These are phyloP conservation scores for Acanthamoeba triangularis DNA, from an alignment of 208 protist genomes.

Conservation along the genomic window DNA sequence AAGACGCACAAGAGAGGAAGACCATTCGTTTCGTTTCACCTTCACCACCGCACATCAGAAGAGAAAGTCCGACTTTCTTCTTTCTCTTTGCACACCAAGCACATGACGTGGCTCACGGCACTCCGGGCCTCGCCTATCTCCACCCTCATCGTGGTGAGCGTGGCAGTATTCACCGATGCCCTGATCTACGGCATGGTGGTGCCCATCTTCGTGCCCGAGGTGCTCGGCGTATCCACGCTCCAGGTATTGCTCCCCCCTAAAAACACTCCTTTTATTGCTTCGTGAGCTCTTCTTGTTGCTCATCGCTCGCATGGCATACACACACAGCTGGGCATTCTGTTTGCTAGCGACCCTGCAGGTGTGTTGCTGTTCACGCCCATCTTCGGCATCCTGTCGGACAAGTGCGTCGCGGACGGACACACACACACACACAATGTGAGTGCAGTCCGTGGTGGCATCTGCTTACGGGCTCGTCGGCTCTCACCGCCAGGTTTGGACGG, in stretches of 20 bases:
- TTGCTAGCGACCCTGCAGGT: background rate
- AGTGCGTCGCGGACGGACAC: background rate
- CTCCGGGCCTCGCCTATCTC: background rate
- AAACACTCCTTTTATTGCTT: too few species aligned
- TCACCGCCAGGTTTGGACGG: background rate
- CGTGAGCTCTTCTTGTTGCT: too few species aligned
- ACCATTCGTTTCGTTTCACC: too few species aligned
- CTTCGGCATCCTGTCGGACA: background rate
- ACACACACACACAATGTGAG: too few species aligned
- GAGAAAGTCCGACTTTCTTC: too few species aligned
- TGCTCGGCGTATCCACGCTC: background rate
- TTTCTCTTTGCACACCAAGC: background rate
- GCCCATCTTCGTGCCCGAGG: slow-evolving; percentile 43
- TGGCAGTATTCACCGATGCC: slow-evolving; percentile 49
- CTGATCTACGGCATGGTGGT: slow-evolving; percentile 60
- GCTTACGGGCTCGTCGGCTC: background rate
- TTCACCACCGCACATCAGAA: too few species aligned
- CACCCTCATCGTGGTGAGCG: background rate
- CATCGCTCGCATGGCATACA: too few species aligned
- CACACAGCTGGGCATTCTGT: slow-evolving; percentile 6
- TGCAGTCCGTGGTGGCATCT: background rate
- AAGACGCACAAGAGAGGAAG: too few species aligned
- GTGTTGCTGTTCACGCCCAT: slow-evolving; percentile 5
- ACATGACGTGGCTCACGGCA: background rate
- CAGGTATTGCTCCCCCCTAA: background rate